Base-by-base conservation (phyloP, 179 eudicot species). In the Heliamphora pulchella region DNA sequence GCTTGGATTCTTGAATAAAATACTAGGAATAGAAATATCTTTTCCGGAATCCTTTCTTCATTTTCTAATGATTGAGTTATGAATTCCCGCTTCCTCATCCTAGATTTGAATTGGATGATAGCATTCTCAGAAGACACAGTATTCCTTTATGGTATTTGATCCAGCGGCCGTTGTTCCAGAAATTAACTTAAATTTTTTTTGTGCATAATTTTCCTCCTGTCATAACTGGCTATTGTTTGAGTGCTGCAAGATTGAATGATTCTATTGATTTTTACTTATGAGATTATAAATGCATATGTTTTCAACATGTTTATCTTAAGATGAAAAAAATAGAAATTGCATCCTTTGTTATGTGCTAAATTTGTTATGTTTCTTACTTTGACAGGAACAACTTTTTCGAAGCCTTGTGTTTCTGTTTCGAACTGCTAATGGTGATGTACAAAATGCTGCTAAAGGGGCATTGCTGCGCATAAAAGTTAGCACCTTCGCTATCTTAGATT, bases 371-470 rank as follows among this genome's bases (percentile, higher is more conserved):
- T 43, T 81, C 17, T 22, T 79, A 54, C 43, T 78, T 79, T 78
- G 65, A 79, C 91, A 91, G 98, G 91, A 86, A 74, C 78, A 72
- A 71, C 80, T 95, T 75, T 87, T 93, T 67, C 82, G 71, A 76
- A 86, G 84, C 22, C 90, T 95, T 46, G 88, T 93, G 83, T 75
- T 82, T 85, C 86, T 95, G 70, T 88, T 88, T 80, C 91, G 89
- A 70, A 85, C 85, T 79, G 73, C 87, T 79, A 89, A 90, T 71
- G 82, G 59, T 57, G 89, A 86, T 79, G 75, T 95, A 73, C 95
- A 93, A 66, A 87, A 83, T 86, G 90, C 89, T 58, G 68, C 92
- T 50, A 90, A 86, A 79, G 95, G 91, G 76, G 88, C 97, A 10
- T 84, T 95, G 84, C 70, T 90, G 87, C 91, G 90, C 44, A 79